A percentile compares a stretch with the other conserved stretches of the same genome.
Conservation (phyloP, 371 early-diverging fungal genomes). For the Polyrhizophydium stewartii region DNA sequence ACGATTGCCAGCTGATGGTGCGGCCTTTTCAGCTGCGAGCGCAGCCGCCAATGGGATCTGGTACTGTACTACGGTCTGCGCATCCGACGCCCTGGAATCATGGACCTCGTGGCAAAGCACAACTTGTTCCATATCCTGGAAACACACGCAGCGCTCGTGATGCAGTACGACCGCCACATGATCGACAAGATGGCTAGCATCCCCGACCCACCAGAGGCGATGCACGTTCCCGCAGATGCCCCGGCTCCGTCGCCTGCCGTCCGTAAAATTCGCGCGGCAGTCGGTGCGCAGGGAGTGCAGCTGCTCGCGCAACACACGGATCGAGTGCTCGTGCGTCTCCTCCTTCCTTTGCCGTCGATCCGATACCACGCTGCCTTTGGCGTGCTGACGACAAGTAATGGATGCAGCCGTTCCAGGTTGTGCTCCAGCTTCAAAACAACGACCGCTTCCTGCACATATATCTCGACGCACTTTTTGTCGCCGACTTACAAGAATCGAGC, state of each 20-base stretch:
- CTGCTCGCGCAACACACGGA: conserved; percentile 80
- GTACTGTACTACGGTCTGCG: conserved; percentile 79
- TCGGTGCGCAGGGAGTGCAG: conserved; percentile 47
- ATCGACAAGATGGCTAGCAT: conserved; percentile 19
- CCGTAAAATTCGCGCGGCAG: conserved; percentile 22
- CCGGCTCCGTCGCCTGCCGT: not conserved
- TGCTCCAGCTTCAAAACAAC: conserved; percentile 11
- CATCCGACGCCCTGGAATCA: conserved; percentile 62
- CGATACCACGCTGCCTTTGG: not conserved
- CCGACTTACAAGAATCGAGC: conserved; percentile 67
- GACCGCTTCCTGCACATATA: conserved; percentile 70
- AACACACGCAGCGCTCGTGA: conserved; percentile 68
- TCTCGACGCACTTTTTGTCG: conserved; percentile 78
- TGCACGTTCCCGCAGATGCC: conserved; percentile 1
- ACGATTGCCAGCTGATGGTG: not conserved
- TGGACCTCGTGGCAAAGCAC: conserved; percentile 69
- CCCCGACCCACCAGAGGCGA: conserved; percentile 8
- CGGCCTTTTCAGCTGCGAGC: conserved; percentile 39
- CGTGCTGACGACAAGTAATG: too few species aligned
- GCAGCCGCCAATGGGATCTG: conserved; percentile 65
- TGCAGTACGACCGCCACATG: conserved; percentile 77
- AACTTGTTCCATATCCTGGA: conserved; percentile 76
- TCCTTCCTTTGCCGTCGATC: not conserved
- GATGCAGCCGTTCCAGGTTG: conserved; percentile 9
- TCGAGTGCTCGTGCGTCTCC: conserved; percentile 62